Evolutionary conservation across 2,329 filamentous ascomycete species (phyloP).

Genomic region (Lithohypha guttulata): DNA sequence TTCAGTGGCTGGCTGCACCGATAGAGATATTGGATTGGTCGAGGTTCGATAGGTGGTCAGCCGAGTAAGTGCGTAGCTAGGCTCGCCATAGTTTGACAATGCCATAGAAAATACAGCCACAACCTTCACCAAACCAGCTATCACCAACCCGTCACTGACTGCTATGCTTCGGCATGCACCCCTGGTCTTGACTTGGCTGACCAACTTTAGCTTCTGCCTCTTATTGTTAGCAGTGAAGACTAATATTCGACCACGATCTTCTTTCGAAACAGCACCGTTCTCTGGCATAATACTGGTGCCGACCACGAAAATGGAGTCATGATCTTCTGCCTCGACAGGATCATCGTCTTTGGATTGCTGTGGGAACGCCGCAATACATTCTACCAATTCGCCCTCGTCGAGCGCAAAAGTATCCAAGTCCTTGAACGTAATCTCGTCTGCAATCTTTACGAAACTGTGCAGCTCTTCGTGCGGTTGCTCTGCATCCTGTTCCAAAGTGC

Average conservation of each 20-base stretch:
- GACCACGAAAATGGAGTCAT: slow-evolving; percentile 73
- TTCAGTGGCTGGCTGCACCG: slow-evolving; percentile 46
- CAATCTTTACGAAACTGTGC: slow-evolving; percentile 71
- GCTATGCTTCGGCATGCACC: slow-evolving; percentile 72
- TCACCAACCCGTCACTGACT: slow-evolving; percentile 64
- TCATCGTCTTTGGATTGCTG: slow-evolving; percentile 24
- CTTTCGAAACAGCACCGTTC: slow-evolving; percentile 47
- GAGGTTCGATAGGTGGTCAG: slow-evolving; percentile 67
- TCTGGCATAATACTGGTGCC: slow-evolving; percentile 65
- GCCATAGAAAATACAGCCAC: slow-evolving; percentile 52
- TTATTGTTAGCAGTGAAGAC: slow-evolving; percentile 68
- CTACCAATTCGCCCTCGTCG: slow-evolving; percentile 62
- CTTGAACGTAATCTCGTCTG: slow-evolving; percentile 81
- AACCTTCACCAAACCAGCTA: slow-evolving; percentile 83
- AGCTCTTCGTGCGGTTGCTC: slow-evolving; percentile 48
- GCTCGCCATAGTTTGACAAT: slow-evolving; percentile 18
- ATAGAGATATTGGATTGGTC: slow-evolving; percentile 72
- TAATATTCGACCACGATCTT: slow-evolving; percentile 57
- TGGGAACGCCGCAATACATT: slow-evolving; percentile 61
- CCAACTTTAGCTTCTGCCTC: slow-evolving; percentile 59
- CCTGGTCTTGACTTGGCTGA: slow-evolving; percentile 59
- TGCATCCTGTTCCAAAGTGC: slow-evolving; percentile 53
- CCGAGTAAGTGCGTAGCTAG: slow-evolving; percentile 48
- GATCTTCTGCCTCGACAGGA: slow-evolving; percentile 46
- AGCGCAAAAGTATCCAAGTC: slow-evolving; percentile 62